phyloP scores from a whole-genome alignment of 257 asterid species.

The Solanum chiquidenum region DNA sequence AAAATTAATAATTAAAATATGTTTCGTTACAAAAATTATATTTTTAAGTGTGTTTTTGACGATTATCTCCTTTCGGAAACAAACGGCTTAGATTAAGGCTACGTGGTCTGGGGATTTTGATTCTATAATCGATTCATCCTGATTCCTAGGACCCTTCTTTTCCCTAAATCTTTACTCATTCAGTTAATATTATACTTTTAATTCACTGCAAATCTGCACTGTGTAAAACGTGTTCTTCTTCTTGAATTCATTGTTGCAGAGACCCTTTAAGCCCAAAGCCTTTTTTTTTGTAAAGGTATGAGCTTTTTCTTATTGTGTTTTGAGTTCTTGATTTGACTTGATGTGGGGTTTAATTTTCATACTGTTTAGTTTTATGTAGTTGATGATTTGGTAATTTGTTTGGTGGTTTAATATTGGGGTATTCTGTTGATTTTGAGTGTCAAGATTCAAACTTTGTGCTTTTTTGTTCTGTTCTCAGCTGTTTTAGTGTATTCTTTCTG shows the following conservation, averaged over 20 bases:
- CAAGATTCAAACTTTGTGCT: background rate
- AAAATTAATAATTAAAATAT: too few relatives aligned
- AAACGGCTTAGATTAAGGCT: background rate
- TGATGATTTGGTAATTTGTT: background rate
- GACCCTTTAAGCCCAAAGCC: background rate
- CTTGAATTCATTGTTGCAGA: background rate
- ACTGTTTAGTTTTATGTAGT: background rate
- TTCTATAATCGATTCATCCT: background rate
- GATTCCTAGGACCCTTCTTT: conserved; percentile 1
- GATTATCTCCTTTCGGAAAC: fast-evolving
- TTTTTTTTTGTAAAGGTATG: background rate
- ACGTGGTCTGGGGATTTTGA: background rate
- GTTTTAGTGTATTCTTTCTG: background rate
- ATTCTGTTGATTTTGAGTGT: background rate
- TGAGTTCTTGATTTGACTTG: background rate
- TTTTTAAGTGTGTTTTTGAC: too few relatives aligned
- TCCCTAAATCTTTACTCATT: background rate
- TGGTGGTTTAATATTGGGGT: background rate
- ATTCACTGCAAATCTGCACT: background rate
- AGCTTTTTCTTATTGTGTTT: background rate
- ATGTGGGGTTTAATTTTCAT: background rate
- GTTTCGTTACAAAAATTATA: too few relatives aligned
- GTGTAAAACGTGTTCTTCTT: background rate
- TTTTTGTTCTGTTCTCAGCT: background rate
- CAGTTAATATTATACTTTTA: background rate